Base-by-base conservation (phyloP, 2,329 filamentous ascomycete species). In the Mycosphaerella sp. region DNA sequence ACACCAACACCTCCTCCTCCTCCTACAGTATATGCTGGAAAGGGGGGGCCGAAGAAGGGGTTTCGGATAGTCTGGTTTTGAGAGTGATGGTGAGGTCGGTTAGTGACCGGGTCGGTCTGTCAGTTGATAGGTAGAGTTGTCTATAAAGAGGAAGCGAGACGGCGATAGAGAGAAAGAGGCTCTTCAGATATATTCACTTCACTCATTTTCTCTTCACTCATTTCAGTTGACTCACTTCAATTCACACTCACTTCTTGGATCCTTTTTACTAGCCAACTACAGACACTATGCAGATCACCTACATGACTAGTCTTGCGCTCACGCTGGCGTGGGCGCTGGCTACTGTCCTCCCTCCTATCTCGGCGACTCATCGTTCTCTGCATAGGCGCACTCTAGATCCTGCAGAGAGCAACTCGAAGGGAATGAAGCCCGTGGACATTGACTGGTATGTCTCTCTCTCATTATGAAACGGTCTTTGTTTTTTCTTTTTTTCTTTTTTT, bases 111-210 rank as follows among this genome's bases (percentile, higher is more conserved):
- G 14, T 17, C 14, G 14, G 14, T 17, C 14, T 2, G 21, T 1
- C 21, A 21, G 21, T 21, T 4, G 21, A 21, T 21, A 21, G 21
- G 21, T 21, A 21, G 21, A 21, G 21, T 21, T 21, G 21, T 21
- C 21, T 21, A 21, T 21, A 21, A 21, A 21, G 21, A 21, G 21
- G 3, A 4, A 21, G 21, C 2, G 21, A 21, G 21, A 21, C 14
- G 14, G 14, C 14, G 14, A 17, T 17, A 1, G 21, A 4, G 3
- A 21, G 21, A 21, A 4, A 21, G 21, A 21, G 21, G 21, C 21
- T 21, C 21, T 21, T 43, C 26, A 62, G 70, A 36, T 36, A 36
- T 5, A 12, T 8, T 36, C 11, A 12, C 32, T 36, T 9, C 32
- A 36, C 8, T 36, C 32, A 8, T 12, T 9, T 12, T 9, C 8